phyloP scores from a whole-genome alignment of 805 yeast species.

The Yarrowia osloensis region DNA sequence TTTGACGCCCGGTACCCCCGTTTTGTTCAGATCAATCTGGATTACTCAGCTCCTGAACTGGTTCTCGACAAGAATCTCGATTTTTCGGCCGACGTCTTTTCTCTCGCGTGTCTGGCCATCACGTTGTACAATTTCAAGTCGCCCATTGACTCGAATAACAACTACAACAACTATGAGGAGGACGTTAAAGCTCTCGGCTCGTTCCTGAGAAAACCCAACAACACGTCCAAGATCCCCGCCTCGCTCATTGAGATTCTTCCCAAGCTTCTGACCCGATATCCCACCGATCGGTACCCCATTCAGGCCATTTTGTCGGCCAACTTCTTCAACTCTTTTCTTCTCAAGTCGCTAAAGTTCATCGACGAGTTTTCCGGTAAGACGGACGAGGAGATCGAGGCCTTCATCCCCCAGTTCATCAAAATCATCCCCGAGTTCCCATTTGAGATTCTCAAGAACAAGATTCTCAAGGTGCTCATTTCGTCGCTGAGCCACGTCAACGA shows the following conservation, averaged over 20 bases:
- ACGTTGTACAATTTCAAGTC: constrained; percentile 60
- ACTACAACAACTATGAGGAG: constrained; percentile 52
- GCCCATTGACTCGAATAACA: constrained; percentile 53
- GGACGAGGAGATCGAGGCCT: constrained; percentile 63
- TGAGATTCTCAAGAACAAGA: constrained; percentile 61
- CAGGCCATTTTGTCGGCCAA: constrained; percentile 69
- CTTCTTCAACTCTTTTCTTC: constrained; percentile 79
- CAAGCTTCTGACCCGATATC: constrained; percentile 56
- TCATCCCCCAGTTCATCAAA: constrained; percentile 63
- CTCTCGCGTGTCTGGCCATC: constrained; percentile 75
- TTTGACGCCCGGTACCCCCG: constrained; percentile 74
- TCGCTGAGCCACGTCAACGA: constrained; percentile 47
- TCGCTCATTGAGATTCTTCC: constrained; percentile 54
- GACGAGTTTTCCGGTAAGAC: constrained; percentile 82
- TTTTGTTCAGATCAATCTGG: constrained; percentile 68
- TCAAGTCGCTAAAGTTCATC: constrained; percentile 74
- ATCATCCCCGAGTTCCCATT: constrained; percentile 62
- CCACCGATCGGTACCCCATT: constrained; percentile 59
- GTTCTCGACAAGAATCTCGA: constrained; percentile 64
- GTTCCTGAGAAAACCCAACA: constrained; percentile 43
- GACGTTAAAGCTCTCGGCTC: constrained; percentile 48
- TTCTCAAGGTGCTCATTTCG: constrained; percentile 67
- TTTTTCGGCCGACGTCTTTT: constrained; percentile 76
- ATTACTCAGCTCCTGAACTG: constrained; percentile 84
- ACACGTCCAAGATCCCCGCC: constrained; percentile 56